Evolutionary conservation across 345 rosid genomes (phyloP), one percentile per base, ranked within the genome.

Genomic region (Leavenworthia alabamica): DNA sequence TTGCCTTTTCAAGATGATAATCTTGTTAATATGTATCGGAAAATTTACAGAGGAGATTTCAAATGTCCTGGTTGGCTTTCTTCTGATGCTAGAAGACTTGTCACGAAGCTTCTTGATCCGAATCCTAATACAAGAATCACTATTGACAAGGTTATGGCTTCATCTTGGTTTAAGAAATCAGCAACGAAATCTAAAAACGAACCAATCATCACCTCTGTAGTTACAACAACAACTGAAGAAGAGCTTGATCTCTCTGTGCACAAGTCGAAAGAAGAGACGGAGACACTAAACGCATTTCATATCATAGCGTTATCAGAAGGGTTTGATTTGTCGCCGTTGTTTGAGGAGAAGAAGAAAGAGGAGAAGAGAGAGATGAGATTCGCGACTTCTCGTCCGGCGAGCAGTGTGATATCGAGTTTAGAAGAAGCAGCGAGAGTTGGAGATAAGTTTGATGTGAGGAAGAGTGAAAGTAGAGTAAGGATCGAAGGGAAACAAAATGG

Each of bases 31-130:
- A 83, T 92, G 95, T 92, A 88, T 64, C 23, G 89, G 68, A 92
- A 86, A 78, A 92, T 92, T 26, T 76, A 86, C 73, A 70, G 81
- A 24, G 98, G 96, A 29, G 96, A 88, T 57, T 92, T 92, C 86
- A 86, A 84, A 52, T 89, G 90, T 46, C 96, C 98, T 6, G 90
- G 87, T 0, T 88, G 98, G 93, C 74, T 86, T 59, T 84, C 95
- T 15, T 41, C 96, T 1, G 98, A 88, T 22, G 85, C 96, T 0
- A 75, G 98, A 11, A 60, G 83, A 15, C 73, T 92, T 10, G 72
- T 92, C 39, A 78, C 86, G 0, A 86, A 83, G 79, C 90, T 92
- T n/a, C 82, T 92, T 0, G 98, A 92, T 56, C 98, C 96, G 4
- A 92, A 85, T 49, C 95, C 96, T 6, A 65, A 14, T 33, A 73